Evolutionary conservation across 2,329 filamentous ascomycete species (phyloP).

Genomic region (Ceratocystiopsis minuta): DNA sequence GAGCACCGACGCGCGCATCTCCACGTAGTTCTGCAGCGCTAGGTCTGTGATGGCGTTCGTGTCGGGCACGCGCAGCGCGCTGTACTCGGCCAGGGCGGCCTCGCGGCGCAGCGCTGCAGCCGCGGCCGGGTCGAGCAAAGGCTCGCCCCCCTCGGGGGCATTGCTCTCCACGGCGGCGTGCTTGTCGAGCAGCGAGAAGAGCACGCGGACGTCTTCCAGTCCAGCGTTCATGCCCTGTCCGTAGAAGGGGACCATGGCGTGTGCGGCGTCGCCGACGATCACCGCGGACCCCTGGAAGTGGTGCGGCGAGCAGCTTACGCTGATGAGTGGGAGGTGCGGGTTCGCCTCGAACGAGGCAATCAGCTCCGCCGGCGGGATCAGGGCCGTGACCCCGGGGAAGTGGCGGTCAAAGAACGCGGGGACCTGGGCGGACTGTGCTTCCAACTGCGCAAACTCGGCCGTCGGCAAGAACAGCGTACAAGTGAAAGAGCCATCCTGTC

Average conservation of each 20-base stretch:
- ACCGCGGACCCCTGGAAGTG: slow-evolving; percentile 62
- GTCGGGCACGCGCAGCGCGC: slow-evolving; percentile 53
- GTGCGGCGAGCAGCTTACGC: slow-evolving; percentile 80
- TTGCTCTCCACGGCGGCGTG: slow-evolving; percentile 24
- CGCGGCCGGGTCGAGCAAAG: slow-evolving; percentile 32
- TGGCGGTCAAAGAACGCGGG: slow-evolving; percentile 60
- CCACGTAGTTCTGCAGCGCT: slow-evolving; percentile 75
- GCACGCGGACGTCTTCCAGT: slow-evolving; percentile 76
- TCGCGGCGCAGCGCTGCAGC: slow-evolving; percentile 52
- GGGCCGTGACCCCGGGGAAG: slow-evolving; percentile 68
- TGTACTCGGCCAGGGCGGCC: slow-evolving; percentile 61
- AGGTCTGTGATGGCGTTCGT: slow-evolving; percentile 84
- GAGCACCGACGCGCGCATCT: slow-evolving; percentile 80
- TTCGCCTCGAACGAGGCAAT: slow-evolving; percentile 60
- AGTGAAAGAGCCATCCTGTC: slow-evolving; percentile 77
- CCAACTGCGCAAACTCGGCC: slow-evolving; percentile 47
- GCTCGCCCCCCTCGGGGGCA: slow-evolving; percentile 5
- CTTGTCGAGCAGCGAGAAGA: slow-evolving; percentile 68
- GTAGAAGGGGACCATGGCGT: slow-evolving; percentile 97
- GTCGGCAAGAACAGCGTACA: slow-evolving; percentile 83
- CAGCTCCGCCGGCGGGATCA: slow-evolving; percentile 52
- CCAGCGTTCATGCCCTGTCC: slow-evolving; percentile 97
- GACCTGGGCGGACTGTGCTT: slow-evolving; percentile 40
- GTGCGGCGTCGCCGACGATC: slow-evolving; percentile 82
- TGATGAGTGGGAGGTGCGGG: slow-evolving; percentile 83